Evolutionary conservation across 2,329 filamentous ascomycete genomes (phyloP).

Genomic region (Calonectria ilicicola): DNA sequence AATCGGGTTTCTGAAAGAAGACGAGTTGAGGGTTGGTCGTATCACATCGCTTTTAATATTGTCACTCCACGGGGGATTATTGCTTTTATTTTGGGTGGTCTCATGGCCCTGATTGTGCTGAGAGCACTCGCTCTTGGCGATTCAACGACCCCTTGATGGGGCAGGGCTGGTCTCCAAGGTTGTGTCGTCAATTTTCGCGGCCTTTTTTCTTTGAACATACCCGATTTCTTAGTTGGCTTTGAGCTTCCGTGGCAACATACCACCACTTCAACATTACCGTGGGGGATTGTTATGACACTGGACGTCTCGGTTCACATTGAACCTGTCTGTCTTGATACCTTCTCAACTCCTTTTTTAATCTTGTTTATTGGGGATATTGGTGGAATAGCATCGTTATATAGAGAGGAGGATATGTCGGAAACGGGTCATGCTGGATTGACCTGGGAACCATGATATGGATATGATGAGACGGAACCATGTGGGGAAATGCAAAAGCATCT

Average conservation of each 20-base stretch:
- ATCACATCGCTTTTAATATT: conserved; percentile 29
- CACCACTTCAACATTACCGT: conserved; percentile 44
- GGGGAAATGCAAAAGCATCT: conserved; percentile 30
- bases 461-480: conserved; percentile 36
- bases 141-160: conserved; percentile 41
- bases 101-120: conserved; percentile 31
- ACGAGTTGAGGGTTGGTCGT: conserved; percentile 20
- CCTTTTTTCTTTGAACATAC: conserved; percentile 43
- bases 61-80: conserved; percentile 34
- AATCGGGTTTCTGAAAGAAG: not conserved
- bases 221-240: conserved; percentile 40
- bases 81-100: conserved; percentile 37
- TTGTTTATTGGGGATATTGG: conserved; percentile 21
- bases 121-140: conserved; percentile 37
- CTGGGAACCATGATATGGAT: conserved; percentile 28
- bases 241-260: conserved; percentile 33
- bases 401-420: conserved; percentile 31
- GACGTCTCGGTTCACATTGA: conserved; percentile 27
- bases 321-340: conserved; percentile 41
- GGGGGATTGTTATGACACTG: conserved; percentile 38
- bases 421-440: conserved; percentile 30
- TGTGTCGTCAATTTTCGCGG: conserved; percentile 40
- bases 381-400: conserved; percentile 38
- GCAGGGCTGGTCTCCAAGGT: conserved; percentile 43
- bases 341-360: conserved; percentile 45